A percentile compares a stretch with the other conserved stretches of the same genome.
Conservation (phyloP, 345 rosid species). For the Citrus sp. region DNA sequence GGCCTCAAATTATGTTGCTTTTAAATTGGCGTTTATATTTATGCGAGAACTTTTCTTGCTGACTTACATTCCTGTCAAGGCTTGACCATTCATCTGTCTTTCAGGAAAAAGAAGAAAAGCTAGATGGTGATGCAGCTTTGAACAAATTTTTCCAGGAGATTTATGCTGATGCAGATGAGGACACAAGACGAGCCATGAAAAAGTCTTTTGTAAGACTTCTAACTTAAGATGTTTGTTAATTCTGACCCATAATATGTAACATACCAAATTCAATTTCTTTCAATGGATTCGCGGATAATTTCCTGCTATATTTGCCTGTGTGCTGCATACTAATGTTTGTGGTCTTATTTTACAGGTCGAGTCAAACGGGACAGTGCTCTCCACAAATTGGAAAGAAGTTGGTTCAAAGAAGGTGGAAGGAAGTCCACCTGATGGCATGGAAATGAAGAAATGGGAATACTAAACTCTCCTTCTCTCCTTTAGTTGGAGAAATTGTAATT, state of each 20-base stretch:
- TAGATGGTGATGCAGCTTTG: slow-evolving; percentile 95
- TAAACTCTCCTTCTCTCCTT: slow-evolving; percentile 9
- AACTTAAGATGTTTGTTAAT: background rate
- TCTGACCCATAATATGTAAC: background rate
- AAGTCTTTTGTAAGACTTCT: slow-evolving; percentile 82
- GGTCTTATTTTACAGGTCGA: slow-evolving; percentile 50
- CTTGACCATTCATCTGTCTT: slow-evolving; percentile 10
- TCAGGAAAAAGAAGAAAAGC: slow-evolving; percentile 95
- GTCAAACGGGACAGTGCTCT: slow-evolving; percentile 89
- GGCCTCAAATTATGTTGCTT: background rate
- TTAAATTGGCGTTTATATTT: background rate
- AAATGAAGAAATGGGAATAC: slow-evolving; percentile 83
- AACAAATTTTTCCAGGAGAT: slow-evolving; percentile 89
- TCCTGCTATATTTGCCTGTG: background rate
- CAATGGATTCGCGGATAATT: background rate
- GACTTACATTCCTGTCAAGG: background rate
- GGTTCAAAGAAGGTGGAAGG: slow-evolving; percentile 86
- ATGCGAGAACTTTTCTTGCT: background rate
- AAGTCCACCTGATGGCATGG: slow-evolving; percentile 96
- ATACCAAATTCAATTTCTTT: background rate
- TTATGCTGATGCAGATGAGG: slow-evolving; percentile 77
- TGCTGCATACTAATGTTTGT: slow-evolving; percentile 2
- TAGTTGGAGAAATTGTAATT: background rate
- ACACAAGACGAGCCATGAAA: slow-evolving; percentile 84
- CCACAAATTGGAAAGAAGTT: slow-evolving; percentile 97